These are phyloP conservation scores for Sesbania bispinosa DNA, from an alignment of 306 rosid species.

Conservation along the genomic window DNA sequence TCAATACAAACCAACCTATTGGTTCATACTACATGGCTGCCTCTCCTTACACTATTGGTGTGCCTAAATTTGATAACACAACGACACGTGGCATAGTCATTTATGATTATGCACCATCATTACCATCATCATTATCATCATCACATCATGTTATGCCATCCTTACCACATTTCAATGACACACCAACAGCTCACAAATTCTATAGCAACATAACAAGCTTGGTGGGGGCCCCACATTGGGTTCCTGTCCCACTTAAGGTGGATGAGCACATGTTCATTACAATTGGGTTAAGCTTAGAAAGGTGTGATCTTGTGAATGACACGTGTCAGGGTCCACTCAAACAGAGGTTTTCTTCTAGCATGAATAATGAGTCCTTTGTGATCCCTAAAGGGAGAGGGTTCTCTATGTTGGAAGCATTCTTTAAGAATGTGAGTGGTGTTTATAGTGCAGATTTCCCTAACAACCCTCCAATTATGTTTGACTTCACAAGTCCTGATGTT, in stretches of 20 bases:
- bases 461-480: no score
- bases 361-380: no score
- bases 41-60: conserved; percentile 12
- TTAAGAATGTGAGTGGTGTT: no score
- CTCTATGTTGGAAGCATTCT: no score
- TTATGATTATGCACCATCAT: conserved; percentile 13
- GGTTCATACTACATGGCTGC: conserved; percentile 67
- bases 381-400: no score
- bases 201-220: conserved; percentile 32
- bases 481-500: no score
- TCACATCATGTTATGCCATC: conserved; percentile 31
- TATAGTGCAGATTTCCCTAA: no score
- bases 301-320: conserved; percentile 20
- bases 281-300: conserved; percentile 20
- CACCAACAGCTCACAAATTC: conserved; percentile 43
- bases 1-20: conserved; percentile 35
- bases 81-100: conserved; percentile 36
- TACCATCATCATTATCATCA: no score
- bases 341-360: no score
- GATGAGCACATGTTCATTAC: conserved; percentile 57
- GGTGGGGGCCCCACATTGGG: conserved; percentile 46
- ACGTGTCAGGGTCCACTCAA: no score
- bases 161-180: conserved; percentile 37
- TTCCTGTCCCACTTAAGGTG: conserved; percentile 43
- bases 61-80: conserved; percentile 6